These are phyloP conservation scores for Trichoderma asperellum DNA, from an alignment of 2,329 filamentous ascomycete genomes.

Conservation along the genomic window DNA sequence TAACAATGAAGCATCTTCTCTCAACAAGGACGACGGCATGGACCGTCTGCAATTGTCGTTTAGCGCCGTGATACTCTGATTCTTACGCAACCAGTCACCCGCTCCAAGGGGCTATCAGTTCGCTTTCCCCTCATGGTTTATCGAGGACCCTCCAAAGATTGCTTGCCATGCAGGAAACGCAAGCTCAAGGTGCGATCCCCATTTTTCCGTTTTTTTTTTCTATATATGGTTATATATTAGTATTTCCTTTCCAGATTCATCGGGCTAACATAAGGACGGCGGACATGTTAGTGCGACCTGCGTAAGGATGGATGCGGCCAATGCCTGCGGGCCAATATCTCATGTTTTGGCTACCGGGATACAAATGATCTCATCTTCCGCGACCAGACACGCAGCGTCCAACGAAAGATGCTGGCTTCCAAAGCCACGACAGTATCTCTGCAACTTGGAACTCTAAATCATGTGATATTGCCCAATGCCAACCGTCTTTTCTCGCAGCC, in stretches of 20 bases:
- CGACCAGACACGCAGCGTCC: slow-evolving; percentile 32
- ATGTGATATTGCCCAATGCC: background rate
- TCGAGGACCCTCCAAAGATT: slow-evolving; percentile 34
- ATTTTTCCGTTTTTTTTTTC: background rate
- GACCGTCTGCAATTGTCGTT: background rate
- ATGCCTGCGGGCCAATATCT: slow-evolving; percentile 34
- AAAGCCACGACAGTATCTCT: slow-evolving; percentile 5
- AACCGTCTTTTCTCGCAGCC: background rate
- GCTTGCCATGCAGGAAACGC: slow-evolving; percentile 34
- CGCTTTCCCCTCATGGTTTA: slow-evolving; percentile 33
- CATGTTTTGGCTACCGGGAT: slow-evolving; percentile 37
- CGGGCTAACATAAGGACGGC: background rate
- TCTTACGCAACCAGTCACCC: background rate
- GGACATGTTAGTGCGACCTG: slow-evolving; percentile 33
- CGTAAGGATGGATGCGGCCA: slow-evolving; percentile 33
- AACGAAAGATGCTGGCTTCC: slow-evolving; percentile 28
- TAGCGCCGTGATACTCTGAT: background rate
- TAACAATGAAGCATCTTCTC: slow-evolving; percentile 7
- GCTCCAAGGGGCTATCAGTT: background rate
- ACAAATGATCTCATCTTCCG: slow-evolving; percentile 34
- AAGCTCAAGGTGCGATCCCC: slow-evolving; percentile 34
- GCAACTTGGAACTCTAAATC: slow-evolving; percentile 10
- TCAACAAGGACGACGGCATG: background rate
- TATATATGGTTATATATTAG: background rate
- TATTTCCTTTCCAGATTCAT: too few relatives aligned